These are phyloP conservation scores for Lunularia cruciata DNA, from an alignment of 225 moss, liverwort and hornwort species.

Conservation along the genomic window DNA sequence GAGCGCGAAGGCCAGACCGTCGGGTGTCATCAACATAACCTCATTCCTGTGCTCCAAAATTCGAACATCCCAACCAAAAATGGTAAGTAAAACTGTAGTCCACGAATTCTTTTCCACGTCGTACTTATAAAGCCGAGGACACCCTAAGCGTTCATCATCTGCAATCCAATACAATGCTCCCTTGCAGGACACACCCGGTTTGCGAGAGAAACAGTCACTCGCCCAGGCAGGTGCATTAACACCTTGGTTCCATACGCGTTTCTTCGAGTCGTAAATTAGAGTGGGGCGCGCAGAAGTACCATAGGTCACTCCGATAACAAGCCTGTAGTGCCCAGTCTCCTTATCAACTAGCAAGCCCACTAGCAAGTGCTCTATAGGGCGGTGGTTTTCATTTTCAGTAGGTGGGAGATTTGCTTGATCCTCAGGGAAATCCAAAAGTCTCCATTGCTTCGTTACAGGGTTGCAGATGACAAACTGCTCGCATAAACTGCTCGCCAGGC, in stretches of 20 bases:
- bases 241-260: not conserved
- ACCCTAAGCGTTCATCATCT: constrained; percentile 4
- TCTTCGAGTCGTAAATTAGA: not conserved
- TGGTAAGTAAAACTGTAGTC: not conserved
- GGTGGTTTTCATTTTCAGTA: not conserved
- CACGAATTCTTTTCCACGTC: constrained; percentile 13
- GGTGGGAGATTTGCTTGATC: not conserved
- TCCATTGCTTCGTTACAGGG: constrained; percentile 21
- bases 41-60: constrained; percentile 16
- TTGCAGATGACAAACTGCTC: constrained; percentile 13
- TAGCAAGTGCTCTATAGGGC: constrained; percentile 7
- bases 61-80: constrained; percentile 1
- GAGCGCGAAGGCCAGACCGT: not conserved
- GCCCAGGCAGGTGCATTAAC: not conserved
- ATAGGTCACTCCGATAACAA: constrained; percentile 10
- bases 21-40: constrained; percentile 6
- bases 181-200: constrained; percentile 8
- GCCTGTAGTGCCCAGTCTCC: constrained; percentile 6
- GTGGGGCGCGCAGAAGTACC: constrained; percentile 2
- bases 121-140: constrained; percentile 15
- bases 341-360: constrained; percentile 7
- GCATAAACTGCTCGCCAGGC: constrained; percentile 4
- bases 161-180: constrained; percentile 21
- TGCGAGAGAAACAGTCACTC: not conserved
- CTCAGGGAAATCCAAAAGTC: constrained; percentile 9